Base-by-base conservation (phyloP, 2,329 filamentous ascomycete genomes). In the Parasarocladium wereldwijsianum region DNA sequence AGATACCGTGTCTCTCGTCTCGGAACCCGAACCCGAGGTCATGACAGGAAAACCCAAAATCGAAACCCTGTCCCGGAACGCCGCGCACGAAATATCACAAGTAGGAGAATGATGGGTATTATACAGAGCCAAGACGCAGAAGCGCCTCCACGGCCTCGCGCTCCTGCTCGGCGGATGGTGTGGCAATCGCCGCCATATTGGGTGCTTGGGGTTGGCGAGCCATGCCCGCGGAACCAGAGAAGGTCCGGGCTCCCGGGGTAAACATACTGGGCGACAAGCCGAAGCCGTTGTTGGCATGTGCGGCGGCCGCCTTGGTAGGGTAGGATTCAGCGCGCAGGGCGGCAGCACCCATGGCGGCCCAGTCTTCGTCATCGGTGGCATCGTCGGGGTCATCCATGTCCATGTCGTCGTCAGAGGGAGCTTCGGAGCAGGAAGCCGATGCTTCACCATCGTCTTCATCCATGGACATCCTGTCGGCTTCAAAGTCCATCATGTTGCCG, bases 401-500 rank as follows among this genome's bases (percentile, higher is more conserved):
- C 41, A 59, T 59, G 36, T 72, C 63, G 36, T 75, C 68, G 35
- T 80, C 76, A 32, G 75, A 70, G 24, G 70, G 69, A 12, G 76
- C 78, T 43, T 84, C 79, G 18, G 78, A 84, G 46, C 80, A 85
- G 9, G 81, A 85, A 29, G 71, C 76, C 31, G 76, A 81, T 32
- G 58, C 68, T 11, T 69, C 73, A 24, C 71, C 69, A 36, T 82
- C 76, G n/a, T 69, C 73, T 24, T 71, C 69, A 36, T 82, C 76
- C 45, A 80, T 67, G 36, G 86, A 94, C 87, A 96, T 96, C 53
- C 86, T 87, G 56, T 96, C 87, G 20, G 81, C 86, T 52, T 92
- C 85, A 43, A 86, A 68, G 51, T 87, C 82, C 43, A 79, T 63
- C 67, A 79, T 63, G 66, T 85, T 77, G 47, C 65, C 69, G 40